These are phyloP conservation scores for Scheffersomyces stambukii DNA, from an alignment of 1,139 yeast species.

Conservation along the genomic window DNA sequence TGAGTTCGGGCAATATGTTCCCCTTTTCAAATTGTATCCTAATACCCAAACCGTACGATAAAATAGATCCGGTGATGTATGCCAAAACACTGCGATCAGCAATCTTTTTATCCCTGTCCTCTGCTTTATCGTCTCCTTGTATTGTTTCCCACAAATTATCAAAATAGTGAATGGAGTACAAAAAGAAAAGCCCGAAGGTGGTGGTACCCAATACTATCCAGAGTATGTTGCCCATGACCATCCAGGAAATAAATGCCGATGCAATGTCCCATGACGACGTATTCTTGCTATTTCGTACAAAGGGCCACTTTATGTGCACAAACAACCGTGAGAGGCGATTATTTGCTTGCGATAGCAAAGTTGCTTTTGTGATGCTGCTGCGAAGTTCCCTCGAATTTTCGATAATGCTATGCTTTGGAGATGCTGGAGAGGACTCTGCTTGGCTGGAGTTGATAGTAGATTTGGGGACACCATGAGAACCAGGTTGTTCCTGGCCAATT, in stretches of 20 bases:
- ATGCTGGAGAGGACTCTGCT: background rate
- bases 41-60: conserved; percentile 39
- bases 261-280: conserved; percentile 46
- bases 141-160: conserved; percentile 28
- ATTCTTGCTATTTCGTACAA: conserved; percentile 48
- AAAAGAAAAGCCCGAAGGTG: conserved; percentile 52
- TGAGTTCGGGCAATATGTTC: conserved; percentile 41
- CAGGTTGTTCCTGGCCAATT: no score
- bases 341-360: conserved; percentile 41
- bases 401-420: background rate
- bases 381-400: conserved; percentile 1
- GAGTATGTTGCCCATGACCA: conserved; percentile 49
- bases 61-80: conserved; percentile 30
- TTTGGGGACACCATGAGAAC: no score
- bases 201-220: conserved; percentile 67
- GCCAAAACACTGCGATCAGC: conserved; percentile 32
- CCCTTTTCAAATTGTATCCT: conserved; percentile 35
- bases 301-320: conserved; percentile 56
- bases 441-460: background rate
- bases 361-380: conserved; percentile 25
- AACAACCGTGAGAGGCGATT: conserved; percentile 40
- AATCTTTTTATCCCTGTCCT: conserved; percentile 16
- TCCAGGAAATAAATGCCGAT: conserved; percentile 56
- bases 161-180: conserved; percentile 45
- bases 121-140: conserved; percentile 10